Base-by-base conservation (phyloP, 257 asterid genomes). In the Solanum clarkiae region DNA sequence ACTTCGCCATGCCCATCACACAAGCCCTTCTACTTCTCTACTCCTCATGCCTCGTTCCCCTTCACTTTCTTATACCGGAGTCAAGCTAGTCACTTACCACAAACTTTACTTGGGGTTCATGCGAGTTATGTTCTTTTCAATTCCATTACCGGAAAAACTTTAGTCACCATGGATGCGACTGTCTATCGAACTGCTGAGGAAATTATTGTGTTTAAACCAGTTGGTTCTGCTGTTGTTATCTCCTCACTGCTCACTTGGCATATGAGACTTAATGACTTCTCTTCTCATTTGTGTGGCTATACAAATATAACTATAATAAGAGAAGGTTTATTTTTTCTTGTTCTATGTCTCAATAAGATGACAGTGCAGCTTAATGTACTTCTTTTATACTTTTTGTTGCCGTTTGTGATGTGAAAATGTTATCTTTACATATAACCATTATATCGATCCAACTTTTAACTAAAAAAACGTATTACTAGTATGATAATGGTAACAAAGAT, bases 21-120 rank as follows among this genome's bases (percentile, higher is more conserved):
- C 97, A 49, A 65, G 86, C 92, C 88, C 95, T 66, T 45, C 88
- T 59, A 91, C 98, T 42, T 90, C 98, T 29, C 89, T 96, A 90
- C 97, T 96, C 91, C 97, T 95, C 87, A 96, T 96, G 99, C 99
- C 98, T 71, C 84, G 85, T 83, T 91, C 98, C 63, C 90, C 95
- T 5, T 91, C 90, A 36, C 92, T 93, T 83, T 97, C 99, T 9
- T 96, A 94, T 92, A 86, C 88, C 44, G 98, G 98, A 60, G 89
- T 93, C 87, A 96, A 94, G 80, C 91, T 96, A 7, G 97, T 93
- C 87, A 94, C 97, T 10, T 89, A 91, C 89, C 90, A 91, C 89
- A 89, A 11, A 92, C 90, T 87, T 44, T 95, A 49, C 98, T 97
- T 86, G 98, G 99, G 0, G 92, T 96, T 18, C 98, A 96, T 40